Evolutionary conservation across 129 eudicot genomes (phyloP), one percentile per base, ranked within the genome.

Genomic region (Logfia minima): DNA sequence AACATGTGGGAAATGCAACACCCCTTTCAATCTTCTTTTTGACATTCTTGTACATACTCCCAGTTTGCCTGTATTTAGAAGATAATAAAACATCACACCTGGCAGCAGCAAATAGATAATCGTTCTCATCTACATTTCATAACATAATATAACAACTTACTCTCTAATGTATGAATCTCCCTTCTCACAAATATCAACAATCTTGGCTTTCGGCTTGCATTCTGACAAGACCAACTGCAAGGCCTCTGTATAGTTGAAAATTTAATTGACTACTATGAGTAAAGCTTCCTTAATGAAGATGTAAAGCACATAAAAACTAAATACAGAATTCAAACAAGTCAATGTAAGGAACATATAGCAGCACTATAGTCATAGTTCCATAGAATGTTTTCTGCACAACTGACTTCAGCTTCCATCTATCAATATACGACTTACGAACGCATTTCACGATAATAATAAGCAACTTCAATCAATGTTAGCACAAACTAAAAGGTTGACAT

Each of bases 1-100:
- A 66, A 82, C 96, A 94, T 16, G 99, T 94, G 8, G 99, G 99
- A 71, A 94, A 95, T 0, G 97, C 97, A 73, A 95, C 88, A 31
- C 99, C 99, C 71, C 88, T 87, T 71, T 91, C 97, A 55, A 91
- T 89, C 87, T 94, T 94, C 90, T 91, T 94, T 86, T 94, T 94
- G 23, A 86, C 96, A 82, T 89, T 91, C 85, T 94, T 94, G 86
- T 94, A 94, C 96, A 91, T 87, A 52, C 79, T 87, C 11, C 92
- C 97, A 22, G 94, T 75, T 81, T 91, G 96, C 84, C 98, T 94
- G 73, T 58, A 76, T 34, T 77, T 51, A 21, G 31, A 72, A 45
- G 29, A 28, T n/a, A 18, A 13, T 4, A 53, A 14, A 8, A 64
- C 41, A 66, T 73, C 58, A 72, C 43, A 11, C 13, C 21, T 39